These are phyloP conservation scores for Aspergillus wentii DNA, from an alignment of 495 filamentous ascomycete genomes.

Conservation along the genomic window DNA sequence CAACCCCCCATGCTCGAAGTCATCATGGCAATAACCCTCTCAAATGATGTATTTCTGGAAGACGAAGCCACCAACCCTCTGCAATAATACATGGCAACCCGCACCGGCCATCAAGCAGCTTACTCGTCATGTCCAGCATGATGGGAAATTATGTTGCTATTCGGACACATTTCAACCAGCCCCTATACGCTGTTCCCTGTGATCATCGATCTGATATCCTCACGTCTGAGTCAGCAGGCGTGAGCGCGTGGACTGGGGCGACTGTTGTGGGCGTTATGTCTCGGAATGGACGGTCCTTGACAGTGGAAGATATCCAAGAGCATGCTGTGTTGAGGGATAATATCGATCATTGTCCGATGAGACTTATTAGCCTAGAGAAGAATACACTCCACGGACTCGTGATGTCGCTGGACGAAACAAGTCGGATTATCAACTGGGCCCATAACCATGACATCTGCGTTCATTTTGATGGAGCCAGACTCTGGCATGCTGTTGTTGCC, in stretches of 20 bases:
- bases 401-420: conserved; percentile 61
- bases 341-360: conserved; percentile 50
- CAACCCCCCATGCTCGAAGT: conserved; percentile 67
- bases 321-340: conserved; percentile 19
- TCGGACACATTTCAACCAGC: conserved; percentile 25
- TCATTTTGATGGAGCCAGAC: conserved; percentile 71
- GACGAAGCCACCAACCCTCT: conserved; percentile 66
- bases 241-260: conserved; percentile 24
- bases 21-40: conserved; percentile 42
- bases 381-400: conserved; percentile 71
- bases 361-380: conserved; percentile 66
- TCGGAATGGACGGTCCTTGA: conserved; percentile 58
- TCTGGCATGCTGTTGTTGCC: conserved; percentile 64
- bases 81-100: conserved; percentile 55
- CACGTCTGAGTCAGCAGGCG: conserved; percentile 31
- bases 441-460: conserved; percentile 53
- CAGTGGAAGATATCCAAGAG: conserved; percentile 59
- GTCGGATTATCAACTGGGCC: conserved; percentile 58
- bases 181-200: conserved; percentile 30
- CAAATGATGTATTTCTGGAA: conserved; percentile 72
- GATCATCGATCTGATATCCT: conserved; percentile 29
- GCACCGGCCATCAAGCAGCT: conserved; percentile 61
- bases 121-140: conserved; percentile 71
- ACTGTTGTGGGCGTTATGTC: conserved; percentile 18
- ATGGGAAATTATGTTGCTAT: conserved; percentile 55